Evolutionary conservation across 2,329 filamentous ascomycete genomes (phyloP), one percentile per base, ranked within the genome.

Genomic region (Dactylonectria macrodidyma): DNA sequence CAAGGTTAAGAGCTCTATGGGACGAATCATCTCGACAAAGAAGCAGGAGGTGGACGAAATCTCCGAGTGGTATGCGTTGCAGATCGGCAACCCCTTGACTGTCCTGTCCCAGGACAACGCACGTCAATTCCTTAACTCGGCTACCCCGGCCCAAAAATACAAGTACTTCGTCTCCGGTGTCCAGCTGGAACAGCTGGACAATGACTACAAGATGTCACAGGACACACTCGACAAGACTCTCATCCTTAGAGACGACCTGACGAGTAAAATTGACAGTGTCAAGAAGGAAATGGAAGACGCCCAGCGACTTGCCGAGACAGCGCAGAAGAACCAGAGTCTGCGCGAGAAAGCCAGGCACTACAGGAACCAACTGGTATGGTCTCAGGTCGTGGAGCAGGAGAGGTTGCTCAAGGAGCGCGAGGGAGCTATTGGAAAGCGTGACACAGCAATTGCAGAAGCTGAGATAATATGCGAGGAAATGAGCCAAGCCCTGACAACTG

Each of bases 71-170:
- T 98, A 95, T 78, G 93, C 92, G 48, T 85, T 99, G 48, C 95
- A 98, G 79, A 94, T 99, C 65, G 95, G 98, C 78, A 99, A 99
- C 74, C 96, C 96, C 0, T 91, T 99, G 84, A 98, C 97, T 67
- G 93, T 98, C 7, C 86, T 99, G 19, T 97, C 95, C 1, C 96
- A 99, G 80, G 96, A 99, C 78, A 95, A 95, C 81, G 96, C 96
- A 11, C 91, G 96, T 11, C 93, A 97, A 66, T 99, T 99, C 75
- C 87, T 99, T 50, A 97, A 95, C 77, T 89, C 91, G 41, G 95
- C 96, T 12, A 93, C 90, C 2, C 89, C 95, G 0, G 84, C 89
- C 3, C 91, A 95, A 67, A 99, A 99, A 79, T 99, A 98, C 85
- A 96, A 94, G 73, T 98, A 98, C 77, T 99, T 99, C 78, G 89